A percentile compares a stretch with the other conserved stretches of the same genome.
phyloP scores from a whole-genome alignment of 164 flowering plant species.

The Tetrastigma voinierianum region DNA sequence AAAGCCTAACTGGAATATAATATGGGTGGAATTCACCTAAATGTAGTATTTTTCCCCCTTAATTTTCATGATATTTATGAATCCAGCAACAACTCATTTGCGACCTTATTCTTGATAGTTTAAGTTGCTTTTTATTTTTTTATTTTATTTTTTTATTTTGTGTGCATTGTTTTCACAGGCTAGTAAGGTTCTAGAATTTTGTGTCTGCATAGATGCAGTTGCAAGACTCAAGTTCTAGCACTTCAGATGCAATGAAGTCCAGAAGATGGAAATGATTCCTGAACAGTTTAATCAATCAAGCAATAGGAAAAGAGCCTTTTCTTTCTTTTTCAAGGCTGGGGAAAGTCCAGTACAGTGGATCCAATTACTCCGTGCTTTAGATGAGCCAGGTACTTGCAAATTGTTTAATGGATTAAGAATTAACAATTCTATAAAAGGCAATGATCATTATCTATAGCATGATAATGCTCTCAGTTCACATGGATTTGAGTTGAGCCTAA shows the following conservation, averaged over 20 bases:
- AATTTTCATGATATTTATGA: no score
- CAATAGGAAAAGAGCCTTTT: slow-evolving; percentile 69
- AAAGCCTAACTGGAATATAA: no score
- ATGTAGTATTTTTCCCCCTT: no score
- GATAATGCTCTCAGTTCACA: slow-evolving; percentile 27
- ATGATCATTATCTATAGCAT: slow-evolving; percentile 13
- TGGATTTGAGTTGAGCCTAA: slow-evolving; percentile 20
- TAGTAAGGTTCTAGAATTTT: background rate
- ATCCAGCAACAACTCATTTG: no score
- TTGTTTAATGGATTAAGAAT: slow-evolving; percentile 22
- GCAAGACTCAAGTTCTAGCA: slow-evolving; percentile 37
- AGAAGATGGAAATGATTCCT: slow-evolving; percentile 67
- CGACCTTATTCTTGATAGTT: background rate
- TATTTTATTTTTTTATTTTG: no score
- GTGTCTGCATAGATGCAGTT: slow-evolving; percentile 38
- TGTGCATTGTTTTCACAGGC: slow-evolving; percentile 8
- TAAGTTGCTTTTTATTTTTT: background rate
- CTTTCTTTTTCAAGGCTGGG: slow-evolving; percentile 62
- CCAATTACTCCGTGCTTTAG: slow-evolving; percentile 72
- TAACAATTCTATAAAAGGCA: slow-evolving; percentile 19
- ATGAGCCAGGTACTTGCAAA: slow-evolving; percentile 65
- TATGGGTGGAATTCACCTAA: no score
- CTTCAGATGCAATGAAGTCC: slow-evolving; percentile 55
- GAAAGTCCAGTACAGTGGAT: slow-evolving; percentile 66
- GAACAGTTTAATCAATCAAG: slow-evolving; percentile 64